phyloP scores from a whole-genome alignment of 2,329 filamentous ascomycete genomes.

The Cyphellophora attinorum region DNA sequence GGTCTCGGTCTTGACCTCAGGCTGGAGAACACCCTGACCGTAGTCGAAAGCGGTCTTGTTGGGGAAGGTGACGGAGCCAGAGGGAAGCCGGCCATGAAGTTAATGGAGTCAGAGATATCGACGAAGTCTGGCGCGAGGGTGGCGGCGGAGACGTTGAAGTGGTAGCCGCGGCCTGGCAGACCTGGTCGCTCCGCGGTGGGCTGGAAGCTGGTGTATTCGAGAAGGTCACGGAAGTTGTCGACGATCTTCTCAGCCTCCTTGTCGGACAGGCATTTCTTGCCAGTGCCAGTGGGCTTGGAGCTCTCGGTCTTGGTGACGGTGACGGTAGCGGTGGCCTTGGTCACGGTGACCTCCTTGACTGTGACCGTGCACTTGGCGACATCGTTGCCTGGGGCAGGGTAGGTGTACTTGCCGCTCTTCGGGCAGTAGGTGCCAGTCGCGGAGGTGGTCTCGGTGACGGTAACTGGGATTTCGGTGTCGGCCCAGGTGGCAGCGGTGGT shows the following conservation, averaged over 20 bases:
- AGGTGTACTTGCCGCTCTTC: conserved; percentile 3
- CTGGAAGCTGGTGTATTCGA: conserved; percentile 14
- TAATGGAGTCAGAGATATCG: conserved; percentile 19
- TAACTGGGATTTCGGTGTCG: conserved; percentile 1
- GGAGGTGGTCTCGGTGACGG: conserved; percentile 1
- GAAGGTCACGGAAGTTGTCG: conserved; percentile 13
- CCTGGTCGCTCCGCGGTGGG: conserved; percentile 3
- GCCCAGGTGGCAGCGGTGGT: not conserved
- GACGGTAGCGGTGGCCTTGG: conserved; percentile 2
- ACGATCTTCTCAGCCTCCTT: conserved; percentile 10
- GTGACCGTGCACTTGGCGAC: conserved; percentile 3
- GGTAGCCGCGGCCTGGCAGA: conserved; percentile 12
- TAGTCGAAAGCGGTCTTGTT: conserved; percentile 13
- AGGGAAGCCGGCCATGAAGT: conserved; percentile 19
- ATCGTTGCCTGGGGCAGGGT: conserved; percentile 2
- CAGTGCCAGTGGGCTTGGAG: conserved; percentile 1
- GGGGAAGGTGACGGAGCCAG: conserved; percentile 4
- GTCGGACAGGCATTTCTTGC: conserved; percentile 10
- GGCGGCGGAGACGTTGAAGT: conserved; percentile 9
- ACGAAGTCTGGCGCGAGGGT: conserved; percentile 12
- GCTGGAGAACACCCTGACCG: conserved; percentile 7
- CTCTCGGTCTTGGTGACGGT: conserved; percentile 7
- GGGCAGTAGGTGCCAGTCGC: conserved; percentile 11
- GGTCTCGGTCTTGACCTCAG: conserved; percentile 3
- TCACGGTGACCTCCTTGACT: conserved; percentile 4